Evolutionary conservation across 805 yeast genomes (phyloP), one percentile per base, ranked within the genome.

Genomic region (Starmerella scarabaei): DNA sequence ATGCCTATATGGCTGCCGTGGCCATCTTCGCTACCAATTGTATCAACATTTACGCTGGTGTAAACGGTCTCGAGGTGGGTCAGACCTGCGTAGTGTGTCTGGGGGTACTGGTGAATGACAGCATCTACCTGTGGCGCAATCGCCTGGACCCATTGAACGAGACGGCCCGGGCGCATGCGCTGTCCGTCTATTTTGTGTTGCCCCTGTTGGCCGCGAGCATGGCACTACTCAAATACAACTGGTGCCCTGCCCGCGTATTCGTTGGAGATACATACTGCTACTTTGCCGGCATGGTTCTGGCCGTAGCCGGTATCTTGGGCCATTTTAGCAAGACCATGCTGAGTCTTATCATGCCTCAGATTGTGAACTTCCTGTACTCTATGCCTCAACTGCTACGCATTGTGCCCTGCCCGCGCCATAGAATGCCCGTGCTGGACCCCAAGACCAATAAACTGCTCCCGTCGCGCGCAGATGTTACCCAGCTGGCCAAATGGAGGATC

Each of bases 181-280:
- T 86, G 50, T 81, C 94, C 1, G 72, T 80, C 6, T 76, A 83
- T 40, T 66, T 91, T 47, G 61, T 91, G 30, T 63, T 86, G 1
- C 99, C 98, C 18, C 79, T 88, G 54, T 54, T 88, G 30, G 95
- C 95, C 1, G 91, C 83, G 7, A 73, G 93, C 0, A 45, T 77
- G 1, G 93, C 81, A 0, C 62, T 91, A 40, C 71, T 81, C 51
- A 73, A 72, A 50, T 78, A 68, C 65, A 91, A 91, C 57, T 80
- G 86, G 79, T 91, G 68, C 65, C 98, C 98, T 0, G 84, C 98
- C 0, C 63, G 63, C 41, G 97, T 84, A 1, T 91, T 91, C 62
- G 99, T 91, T 6, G 99, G 99, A 23, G 99, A 91, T 57, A 88
- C 98, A 0, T 91, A 80, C 65, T 91, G 99, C 62, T 91, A 91